Base-by-base conservation (phyloP, 768 basidiomycete genomes). In the Pulveroboletus sp. region DNA sequence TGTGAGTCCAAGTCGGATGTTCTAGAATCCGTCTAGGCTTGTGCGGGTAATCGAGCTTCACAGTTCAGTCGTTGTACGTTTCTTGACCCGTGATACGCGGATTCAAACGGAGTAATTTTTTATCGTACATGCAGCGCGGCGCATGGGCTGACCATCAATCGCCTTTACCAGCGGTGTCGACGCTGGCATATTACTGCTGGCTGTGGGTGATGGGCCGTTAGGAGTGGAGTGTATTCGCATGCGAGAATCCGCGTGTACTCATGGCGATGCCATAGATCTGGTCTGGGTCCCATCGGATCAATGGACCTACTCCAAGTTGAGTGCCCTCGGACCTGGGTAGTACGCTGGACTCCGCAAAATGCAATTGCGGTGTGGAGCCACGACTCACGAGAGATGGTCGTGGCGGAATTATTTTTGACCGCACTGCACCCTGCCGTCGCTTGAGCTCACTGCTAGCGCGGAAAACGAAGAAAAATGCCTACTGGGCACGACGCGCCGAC, bases 191-290 rank as follows among this genome's bases (percentile, higher is more conserved):
- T 56, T 58, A 43, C 53, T 53, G 55, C 9, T 14, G 21, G 25
- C 4, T 16, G 39, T 35, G 25, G 35, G 24, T 13, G 33, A 25
- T 19, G 34, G 39, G 19, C 40, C 32, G 25, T 27, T 27, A 27
- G 9, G 25, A 17, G 32, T 32, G 59, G 62, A n/a, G 62, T 19
- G 33, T 24, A 36, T 33, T n/a, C 12, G 40, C 50, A 45, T 34
- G 62, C 61, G 58, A 49, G 61, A 12, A 47, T 20, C 44, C 60
- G 45, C 62, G 45, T 65, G 62, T 47, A 45, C 37, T 43, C 47
- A 54, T 62, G 20, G 34, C 25, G 47, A 55, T 47, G 35, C 35
- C 33, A 43, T 40, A 45, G 56, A 47, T 47, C 35, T 32, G 20
- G 45, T 42, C 29, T 44, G 31, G 40, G 40, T 40, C 43, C n/a